Evolutionary conservation across 805 yeast species (phyloP), one percentile per base, ranked within the genome.

Genomic region (Candida ortonii): DNA sequence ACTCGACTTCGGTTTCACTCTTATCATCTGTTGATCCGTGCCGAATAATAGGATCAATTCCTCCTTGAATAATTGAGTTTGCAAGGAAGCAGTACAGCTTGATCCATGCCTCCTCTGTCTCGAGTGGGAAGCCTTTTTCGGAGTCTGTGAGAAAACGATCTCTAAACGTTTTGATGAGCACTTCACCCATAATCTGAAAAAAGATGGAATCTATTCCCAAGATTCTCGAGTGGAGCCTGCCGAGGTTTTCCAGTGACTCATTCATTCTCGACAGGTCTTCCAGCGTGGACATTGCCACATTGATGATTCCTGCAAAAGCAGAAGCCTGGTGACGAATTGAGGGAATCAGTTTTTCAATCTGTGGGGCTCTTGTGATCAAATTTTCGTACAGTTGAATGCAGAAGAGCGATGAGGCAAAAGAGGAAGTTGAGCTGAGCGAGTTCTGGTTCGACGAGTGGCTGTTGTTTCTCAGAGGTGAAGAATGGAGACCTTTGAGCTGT

Each of bases 351-450:
- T 64, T 67, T 46, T 80, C 86, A 41, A 86, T 64, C 10, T 62
- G 63, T 0, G 85, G 78, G 45, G 72, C 76, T 71, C 76, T 72
- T 0, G 73, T 57, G 23, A 84, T 62, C 33, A 85, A 59, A 51
- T 84, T 85, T 33, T 78, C 72, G 59, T 84, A 85, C 52, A 85
- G 73, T 55, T 85, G 94, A 34, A 79, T 69, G 51, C 90, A 83
- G 54, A 85, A 85, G 19, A 82, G 59, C 1, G 85, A 76, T 14
- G 74, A 70, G 18, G 71, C 70, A 47, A 61, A 76, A 33, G 67
- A 68, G 9, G 53, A 41, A 3, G 30, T 27, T 12, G 40, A n/a
- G 4, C 29, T 11, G 27, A 27, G 13, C 12, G 44, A 31, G n/a
- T n/a, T n/a, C n/a, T n/a, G n/a, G n/a, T n/a, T n/a, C n/a, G n/a